phyloP scores from a whole-genome alignment of 2,329 filamentous ascomycete species.

The Fusarium albidum region DNA sequence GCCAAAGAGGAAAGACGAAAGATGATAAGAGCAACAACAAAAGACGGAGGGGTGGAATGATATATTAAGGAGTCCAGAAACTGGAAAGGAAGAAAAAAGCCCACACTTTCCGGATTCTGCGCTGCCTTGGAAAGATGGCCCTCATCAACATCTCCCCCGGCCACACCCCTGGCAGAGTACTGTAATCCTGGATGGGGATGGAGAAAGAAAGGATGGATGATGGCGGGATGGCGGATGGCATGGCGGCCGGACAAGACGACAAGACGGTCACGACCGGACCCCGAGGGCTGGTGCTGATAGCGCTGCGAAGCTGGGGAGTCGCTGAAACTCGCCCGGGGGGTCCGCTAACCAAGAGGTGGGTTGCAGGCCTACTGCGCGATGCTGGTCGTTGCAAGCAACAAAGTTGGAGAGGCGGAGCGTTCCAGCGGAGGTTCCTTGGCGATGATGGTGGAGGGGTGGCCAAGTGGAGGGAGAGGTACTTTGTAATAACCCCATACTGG shows the following conservation, averaged over 20 bases:
- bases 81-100: slow-evolving; percentile 2
- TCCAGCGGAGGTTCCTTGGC: background rate
- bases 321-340: slow-evolving; percentile 26
- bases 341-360: slow-evolving; percentile 32
- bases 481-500: background rate
- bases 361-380: slow-evolving; percentile 24
- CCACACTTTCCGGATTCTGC: slow-evolving; percentile 20
- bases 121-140: slow-evolving; percentile 38
- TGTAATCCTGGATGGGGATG: slow-evolving; percentile 26
- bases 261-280: slow-evolving; percentile 21
- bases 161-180: slow-evolving; percentile 26
- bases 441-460: slow-evolving; percentile 1
- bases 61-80: slow-evolving; percentile 2
- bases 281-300: slow-evolving; percentile 31
- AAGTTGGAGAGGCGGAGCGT: slow-evolving; percentile 13
- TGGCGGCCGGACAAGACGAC: slow-evolving; percentile 26
- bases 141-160: slow-evolving; percentile 23
- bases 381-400: slow-evolving; percentile 17
- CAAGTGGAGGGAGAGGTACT: slow-evolving; percentile 7
- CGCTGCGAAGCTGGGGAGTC: slow-evolving; percentile 1
- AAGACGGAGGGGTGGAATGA: slow-evolving; percentile 3
- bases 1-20: slow-evolving; percentile 2
- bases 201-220: slow-evolving; percentile 26
- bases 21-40: slow-evolving; percentile 2
- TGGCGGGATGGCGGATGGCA: slow-evolving; percentile 32